Evolutionary conservation across 2,329 filamentous ascomycete genomes (phyloP), one percentile per base, ranked within the genome.

Genomic region (Fusarium oxysporum): DNA sequence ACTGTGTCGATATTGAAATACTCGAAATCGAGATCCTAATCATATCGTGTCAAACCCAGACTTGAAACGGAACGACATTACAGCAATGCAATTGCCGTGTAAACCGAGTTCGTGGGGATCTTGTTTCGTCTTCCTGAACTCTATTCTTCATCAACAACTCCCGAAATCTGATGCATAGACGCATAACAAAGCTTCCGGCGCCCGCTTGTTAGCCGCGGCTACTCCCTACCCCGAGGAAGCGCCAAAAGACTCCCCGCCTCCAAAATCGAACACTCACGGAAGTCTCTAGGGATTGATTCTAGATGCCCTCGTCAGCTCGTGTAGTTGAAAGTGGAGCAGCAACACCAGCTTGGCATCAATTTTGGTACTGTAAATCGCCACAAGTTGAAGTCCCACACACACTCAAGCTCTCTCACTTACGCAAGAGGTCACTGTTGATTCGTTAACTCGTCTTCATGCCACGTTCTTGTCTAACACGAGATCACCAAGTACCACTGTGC

Each of bases 261-360:
- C 45, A 19, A 53, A n/a, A 69, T 66, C 30, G 40, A 74, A 55
- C 43, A 37, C 50, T 57, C 17, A 62, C 51, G 54, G 66, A 68
- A 57, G 41, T 47, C 45, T 71, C 53, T 17, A 54, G 48, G 54
- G 35, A 35, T 68, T 41, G n/a, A 53, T 47, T 57, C 23, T 60
- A 38, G 61, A 71, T 45, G 54, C 48, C 41, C 44, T 70, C 48
- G 32, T 14, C 65, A 48, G n/a, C 37, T 62, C 48, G 25, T 71
- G 71, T 45, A 64, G 68, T 74, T 38, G 41, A 62, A 37, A 70
- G 71, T 74, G 71, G 71, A 72, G 47, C 54, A 71, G 23, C 38
- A 47, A 38, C 38, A 67, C 10, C 51, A 60, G 44, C 43, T 59
- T 59, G 56, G 28, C 44, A 57, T 67, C 43, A 41, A 35, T 43